Evolutionary conservation across 768 basidiomycete species (phyloP), one percentile per base, ranked within the genome.

Genomic region (Auriculariales sp.): DNA sequence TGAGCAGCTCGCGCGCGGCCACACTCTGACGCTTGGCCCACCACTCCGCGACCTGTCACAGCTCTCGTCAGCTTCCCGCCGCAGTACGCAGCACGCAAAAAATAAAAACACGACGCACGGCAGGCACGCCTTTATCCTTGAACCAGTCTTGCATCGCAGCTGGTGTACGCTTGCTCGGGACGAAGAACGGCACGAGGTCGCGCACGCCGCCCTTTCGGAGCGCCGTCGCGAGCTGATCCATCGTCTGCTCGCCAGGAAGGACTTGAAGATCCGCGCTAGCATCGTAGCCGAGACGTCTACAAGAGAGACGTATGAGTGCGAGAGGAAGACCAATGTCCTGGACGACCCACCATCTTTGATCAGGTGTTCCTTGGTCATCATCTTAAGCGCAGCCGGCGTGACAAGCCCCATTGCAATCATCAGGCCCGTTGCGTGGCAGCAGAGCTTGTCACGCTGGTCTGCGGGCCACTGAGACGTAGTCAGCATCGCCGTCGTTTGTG

Each of bases 331-430:
- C n/a, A n/a, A n/a, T n/a, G n/a, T n/a, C n/a, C n/a, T n/a, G n/a
- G n/a, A n/a, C n/a, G n/a, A n/a, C n/a, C n/a, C n/a, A 87, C 90
- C 86, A 55, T 99, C 93, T 70, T 97, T 98, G 63, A 94, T 75
- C 56, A 98, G 77, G 62, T 97, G 92, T 56, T 97, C 94, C 65
- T 90, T 94, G 56, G 83, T 81, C 58, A 98, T 70, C 62, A 75
- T 83, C 61, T 78, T 77, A 47, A 99, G 71, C 63, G 84, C 87
- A 56, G 75, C 69, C 17, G 87, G 79, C 55, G 76, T 77, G 46
- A 81, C 81, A 52, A 92, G 79, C 53, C 89, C 85, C 61, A 90
- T 86, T 24, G 87, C 75, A 56, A 97, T 69, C 58, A 97, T 67
- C 36, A 93, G 75, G 35, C 90, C 93, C 19, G 78, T 75, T 4